Base-by-base conservation (phyloP, 306 rosid genomes). In the Pueraria montana region DNA sequence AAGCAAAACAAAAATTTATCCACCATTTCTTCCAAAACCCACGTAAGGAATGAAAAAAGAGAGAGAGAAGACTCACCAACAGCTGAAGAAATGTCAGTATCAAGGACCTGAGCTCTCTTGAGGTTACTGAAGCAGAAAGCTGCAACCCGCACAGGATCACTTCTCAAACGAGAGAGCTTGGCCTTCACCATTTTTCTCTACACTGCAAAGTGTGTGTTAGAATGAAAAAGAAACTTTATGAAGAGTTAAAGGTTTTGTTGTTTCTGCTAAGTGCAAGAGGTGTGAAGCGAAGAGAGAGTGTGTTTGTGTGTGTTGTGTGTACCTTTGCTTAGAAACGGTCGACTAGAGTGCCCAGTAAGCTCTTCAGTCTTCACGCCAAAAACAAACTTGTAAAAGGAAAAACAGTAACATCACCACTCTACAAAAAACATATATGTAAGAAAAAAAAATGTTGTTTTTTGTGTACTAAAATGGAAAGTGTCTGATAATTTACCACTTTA, bases 91-190 rank as follows among this genome's bases (percentile, higher is more conserved):
- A 95, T 89, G 87, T 95, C 91, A 52, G 91, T 86, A 14, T 80
- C 83, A 3, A 78, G 64, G 66, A 92, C 86, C 34, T 91, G 97
- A 80, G 92, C 82, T 82, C 82, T 95, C 84, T 89, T 95, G 34
- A 95, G 98, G 81, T 80, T 82, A n/a, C 90, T 92, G 86, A 88
- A 87, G 45, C 78, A 89, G 64, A 79, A 93, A 56, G 96, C 97
- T 2, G 99, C 98, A 42, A 92, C 84, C 94, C 98, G 86, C 69
- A 95, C 74, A 82, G 94, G 87, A 24, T 89, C 87, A 77, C 79
- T 87, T 17, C 85, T 83, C 40, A 87, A 85, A 26, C 79, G 72
- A 32, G 87, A 64, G 34, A 45, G 1, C 87, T 87, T 87, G 13
- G 97, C 83, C 78, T 65, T 70, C 72, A 87, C 72, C 95, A 91